Evolutionary conservation across 176 grass and related monocot genomes (phyloP).

Genomic region (Rhynchospora tenuis): DNA sequence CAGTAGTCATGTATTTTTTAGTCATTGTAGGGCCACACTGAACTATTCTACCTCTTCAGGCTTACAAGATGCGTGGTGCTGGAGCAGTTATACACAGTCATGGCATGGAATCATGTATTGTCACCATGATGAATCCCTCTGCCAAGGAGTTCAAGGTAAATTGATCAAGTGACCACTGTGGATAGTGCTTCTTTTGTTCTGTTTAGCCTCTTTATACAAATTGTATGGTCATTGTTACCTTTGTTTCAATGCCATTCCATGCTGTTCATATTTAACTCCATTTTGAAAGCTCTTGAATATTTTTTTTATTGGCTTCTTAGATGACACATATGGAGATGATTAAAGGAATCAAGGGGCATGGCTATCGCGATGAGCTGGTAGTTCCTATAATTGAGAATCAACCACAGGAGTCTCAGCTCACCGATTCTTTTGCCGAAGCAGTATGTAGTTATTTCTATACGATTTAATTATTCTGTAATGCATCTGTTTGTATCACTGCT

Average conservation of each 20-base stretch:
- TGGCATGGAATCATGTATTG: constrained; percentile 91
- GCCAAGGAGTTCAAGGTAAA: constrained; percentile 89
- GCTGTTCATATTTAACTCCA: constrained; percentile 21
- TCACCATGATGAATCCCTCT: constrained; percentile 75
- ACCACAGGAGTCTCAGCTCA: constrained; percentile 83
- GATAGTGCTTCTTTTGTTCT: background rate
- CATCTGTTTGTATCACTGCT: background rate
- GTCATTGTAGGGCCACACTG: background rate
- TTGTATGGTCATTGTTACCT: background rate
- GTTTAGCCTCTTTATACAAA: constrained; percentile 3
- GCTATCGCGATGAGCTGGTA: constrained; percentile 80
- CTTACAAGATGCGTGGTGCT: constrained; percentile 90
- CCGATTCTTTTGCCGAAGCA: constrained; percentile 72
- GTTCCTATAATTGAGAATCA: constrained; percentile 97
- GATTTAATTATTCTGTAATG: background rate
- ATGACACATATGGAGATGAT: constrained; percentile 99
- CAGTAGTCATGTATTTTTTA: background rate
- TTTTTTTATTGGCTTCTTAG: constrained; percentile 36
- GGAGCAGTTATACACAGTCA: constrained; percentile 97
- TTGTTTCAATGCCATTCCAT: background rate
- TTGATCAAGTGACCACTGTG: background rate
- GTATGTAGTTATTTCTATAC: constrained; percentile 35
- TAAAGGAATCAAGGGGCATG: constrained; percentile 98
- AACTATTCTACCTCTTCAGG: constrained; percentile 34
- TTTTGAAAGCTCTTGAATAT: background rate